phyloP scores from a whole-genome alignment of 2,329 filamentous ascomycete species.

The Neurospora sp. region DNA sequence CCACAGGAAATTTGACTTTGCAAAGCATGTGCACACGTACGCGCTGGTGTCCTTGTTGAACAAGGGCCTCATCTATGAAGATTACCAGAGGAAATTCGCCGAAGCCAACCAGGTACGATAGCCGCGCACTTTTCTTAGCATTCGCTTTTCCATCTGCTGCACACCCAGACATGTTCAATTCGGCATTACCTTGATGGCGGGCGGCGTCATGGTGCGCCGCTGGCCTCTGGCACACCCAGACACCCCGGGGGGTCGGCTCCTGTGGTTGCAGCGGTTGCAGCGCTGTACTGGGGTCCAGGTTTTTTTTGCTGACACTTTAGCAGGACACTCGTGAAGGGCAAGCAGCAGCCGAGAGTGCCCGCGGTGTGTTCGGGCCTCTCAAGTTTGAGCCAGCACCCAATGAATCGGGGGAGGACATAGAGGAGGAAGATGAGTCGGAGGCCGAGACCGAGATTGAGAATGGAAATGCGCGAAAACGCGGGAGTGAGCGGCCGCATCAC shows the following conservation, averaged over 20 bases:
- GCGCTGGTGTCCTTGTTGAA: slow-evolving; percentile 54
- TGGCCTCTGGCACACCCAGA: slow-evolving; percentile 10
- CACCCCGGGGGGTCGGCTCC: slow-evolving; percentile 5
- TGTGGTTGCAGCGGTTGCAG: neutral
- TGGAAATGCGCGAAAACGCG: slow-evolving; percentile 41
- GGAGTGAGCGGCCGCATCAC: slow-evolving; percentile 34
- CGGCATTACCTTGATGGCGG: neutral
- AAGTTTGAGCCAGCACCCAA: slow-evolving; percentile 34
- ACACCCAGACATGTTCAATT: neutral
- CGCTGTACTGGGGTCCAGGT: neutral
- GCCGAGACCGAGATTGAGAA: slow-evolving; percentile 26
- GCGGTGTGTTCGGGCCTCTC: slow-evolving; percentile 49
- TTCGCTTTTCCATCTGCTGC: neutral
- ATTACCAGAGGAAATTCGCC: slow-evolving; percentile 44
- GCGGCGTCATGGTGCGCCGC: slow-evolving; percentile 7
- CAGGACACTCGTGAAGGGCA: slow-evolving; percentile 40
- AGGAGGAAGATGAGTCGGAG: slow-evolving; percentile 26
- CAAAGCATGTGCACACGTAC: slow-evolving; percentile 54
- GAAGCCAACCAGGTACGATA: slow-evolving; percentile 37
- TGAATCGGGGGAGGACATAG: slow-evolving; percentile 22
- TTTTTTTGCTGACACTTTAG: slow-evolving; percentile 28
- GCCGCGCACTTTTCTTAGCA: slow-evolving; percentile 2
- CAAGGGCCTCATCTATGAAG: slow-evolving; percentile 52
- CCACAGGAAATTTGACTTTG: slow-evolving; percentile 53
- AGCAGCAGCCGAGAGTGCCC: slow-evolving; percentile 36